Conservation (phyloP, 192 early-diverging fungal genomes). For the Coemansia sp. region DNA sequence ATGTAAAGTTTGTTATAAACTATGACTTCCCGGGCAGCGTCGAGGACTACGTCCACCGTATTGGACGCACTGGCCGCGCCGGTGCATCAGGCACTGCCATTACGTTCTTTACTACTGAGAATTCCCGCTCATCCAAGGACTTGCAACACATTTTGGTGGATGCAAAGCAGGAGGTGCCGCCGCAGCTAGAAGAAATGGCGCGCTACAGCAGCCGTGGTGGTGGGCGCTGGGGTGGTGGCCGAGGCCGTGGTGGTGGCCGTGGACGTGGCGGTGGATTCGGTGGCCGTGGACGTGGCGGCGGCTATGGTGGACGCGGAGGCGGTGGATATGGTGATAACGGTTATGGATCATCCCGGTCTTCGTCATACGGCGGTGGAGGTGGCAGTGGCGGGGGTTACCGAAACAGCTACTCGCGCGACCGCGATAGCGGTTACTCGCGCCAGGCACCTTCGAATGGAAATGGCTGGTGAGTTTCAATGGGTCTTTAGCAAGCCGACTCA, state of each 20-base stretch:
- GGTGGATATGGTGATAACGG: slow-evolving; percentile 22
- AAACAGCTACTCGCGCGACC: slow-evolving; percentile 10
- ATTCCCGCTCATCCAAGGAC: slow-evolving; percentile 78
- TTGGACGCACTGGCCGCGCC: slow-evolving; percentile 96
- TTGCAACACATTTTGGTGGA: slow-evolving; percentile 84
- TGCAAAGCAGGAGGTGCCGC: slow-evolving; percentile 86
- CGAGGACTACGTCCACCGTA: slow-evolving; percentile 89
- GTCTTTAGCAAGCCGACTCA: background rate
- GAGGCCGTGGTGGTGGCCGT: slow-evolving; percentile 30
- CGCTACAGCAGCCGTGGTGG: slow-evolving; percentile 58
- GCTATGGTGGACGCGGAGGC: slow-evolving; percentile 18
- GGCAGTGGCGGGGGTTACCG: slow-evolving; percentile 17
- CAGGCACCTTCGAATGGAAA: slow-evolving; percentile 14
- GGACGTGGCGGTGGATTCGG: slow-evolving; percentile 11
- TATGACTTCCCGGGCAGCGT: slow-evolving; percentile 91
- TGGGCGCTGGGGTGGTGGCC: slow-evolving; percentile 55
- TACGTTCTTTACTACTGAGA: slow-evolving; percentile 90
- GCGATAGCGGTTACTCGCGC: slow-evolving; percentile 28
- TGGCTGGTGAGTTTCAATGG: slow-evolving; percentile 14
- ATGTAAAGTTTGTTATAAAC: slow-evolving; percentile 97
- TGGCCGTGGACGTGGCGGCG: slow-evolving; percentile 15
- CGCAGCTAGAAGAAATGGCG: slow-evolving; percentile 69
- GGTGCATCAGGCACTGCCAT: slow-evolving; percentile 85
- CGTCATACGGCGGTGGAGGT: slow-evolving; percentile 23
- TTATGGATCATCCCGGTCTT: slow-evolving; percentile 37